Evolutionary conservation across 176 grass and related monocot species (phyloP), one percentile per base, ranked within the genome.

Genomic region (Avena eriantha): DNA sequence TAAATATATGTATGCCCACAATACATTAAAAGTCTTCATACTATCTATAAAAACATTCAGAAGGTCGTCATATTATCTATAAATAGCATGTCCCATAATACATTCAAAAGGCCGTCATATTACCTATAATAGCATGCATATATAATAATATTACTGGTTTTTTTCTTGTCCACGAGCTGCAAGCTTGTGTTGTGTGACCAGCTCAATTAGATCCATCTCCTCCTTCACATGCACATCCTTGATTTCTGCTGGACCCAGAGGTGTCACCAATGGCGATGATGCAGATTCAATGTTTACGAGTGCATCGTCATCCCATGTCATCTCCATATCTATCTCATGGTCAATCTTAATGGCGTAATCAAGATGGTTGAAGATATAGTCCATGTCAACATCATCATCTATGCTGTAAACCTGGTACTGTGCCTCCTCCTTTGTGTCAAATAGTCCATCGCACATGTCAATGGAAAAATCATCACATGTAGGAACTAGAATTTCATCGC

Each of bases 131-230:
- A 73, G 18, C 35, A 31, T 53, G 6, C 4, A 69, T 41, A 53
- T 78, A 8, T 48, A 31, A 34, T 59, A 22, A 50, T 65, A 69
- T 79, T n/a, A 67, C 13, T 83, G 70, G 67, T 50, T 73, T 55
- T 61, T 56, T 56, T 74, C 81, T 50, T 22, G 57, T 24, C 19
- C 89, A 3, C 58, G 77, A 77, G 34, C 75, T 22, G 34, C 26
- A 18, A 36, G 61, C 31, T 13, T 66, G 74, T 49, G 80, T 48
- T 22, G 36, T 8, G 85, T 63, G 85, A 93, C 81, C 90, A 93
- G 88, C 90, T 93, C 95, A 14, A 87, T 36, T 36, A 90, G 87
- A 49, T 92, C 89, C 85, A 92, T 89, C 79, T 95, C 93, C 82
- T 92, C 80, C 82, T 95, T 92, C 78, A 93, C 75, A 19, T 58